Base-by-base conservation (phyloP, 2,329 filamentous ascomycete species). In the Emmonsiellopsis sp. region DNA sequence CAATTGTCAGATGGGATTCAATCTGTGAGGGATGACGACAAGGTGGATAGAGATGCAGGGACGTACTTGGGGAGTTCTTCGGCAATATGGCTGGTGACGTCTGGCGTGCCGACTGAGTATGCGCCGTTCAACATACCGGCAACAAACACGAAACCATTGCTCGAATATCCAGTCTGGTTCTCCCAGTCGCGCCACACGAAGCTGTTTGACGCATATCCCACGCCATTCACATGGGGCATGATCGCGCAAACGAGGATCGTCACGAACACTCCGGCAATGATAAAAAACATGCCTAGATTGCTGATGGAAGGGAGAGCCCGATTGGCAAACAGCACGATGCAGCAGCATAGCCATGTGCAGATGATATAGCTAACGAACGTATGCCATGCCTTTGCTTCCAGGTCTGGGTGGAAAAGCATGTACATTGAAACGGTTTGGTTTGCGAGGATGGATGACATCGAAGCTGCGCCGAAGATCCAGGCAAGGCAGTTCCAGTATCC, bases 71-170 rank as follows among this genome's bases (percentile, higher is more conserved):
- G 81, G 42, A 85, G 83, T 64, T 86, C 83, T 64, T 87, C 83
- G 0, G 81, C 79, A 42, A 86, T 64, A 62, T 86, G 84, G 1
- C 79, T 80, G 1, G 82, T 79, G 47, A 81, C 80, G 62, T 88
- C 85, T 0, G 83, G 80, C 1, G 81, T 80, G 6, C 84, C 85
- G 9, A 87, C 79, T 44, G 80, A 79, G 63, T 81, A 88, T 2
- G 84, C 84, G 9, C 83, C 85, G 60, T 88, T 88, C 27, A 86
- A 72, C 65, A 86, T 83, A 14, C 83, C 83, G 0, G 79, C 71
- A 31, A 85, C 69, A 57, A 86, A 86, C 2, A 82, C 81, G n/a
- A 86, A 78, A 13, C 81, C 81, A 44, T 80, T 72, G 51, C 71
- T 77, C 1, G 62, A 56, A 54, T 68, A 70, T 27, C 71, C 60